Base-by-base conservation (phyloP, 2,329 filamentous ascomycete species). In the Dactylellina sp. region DNA sequence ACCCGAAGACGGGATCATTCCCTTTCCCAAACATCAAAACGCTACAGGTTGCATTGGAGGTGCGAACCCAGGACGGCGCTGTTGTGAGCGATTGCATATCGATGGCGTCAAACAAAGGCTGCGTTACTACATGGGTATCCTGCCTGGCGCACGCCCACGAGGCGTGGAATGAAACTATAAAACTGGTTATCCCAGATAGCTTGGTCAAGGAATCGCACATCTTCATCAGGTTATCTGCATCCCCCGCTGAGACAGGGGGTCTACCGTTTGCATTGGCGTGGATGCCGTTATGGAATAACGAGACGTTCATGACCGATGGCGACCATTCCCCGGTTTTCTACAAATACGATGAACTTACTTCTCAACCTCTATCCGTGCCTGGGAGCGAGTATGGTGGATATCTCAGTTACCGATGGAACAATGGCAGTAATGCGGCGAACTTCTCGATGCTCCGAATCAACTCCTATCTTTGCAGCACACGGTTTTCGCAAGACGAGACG, bases 381-480 rank as follows among this genome's bases (percentile, higher is more conserved):
- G 92, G 89, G 80, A 93, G 93, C 1, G 70, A 74, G 24, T 74
- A 74, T 24, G 70, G 70, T 25, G 94, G 93, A 12, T 99, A 99
- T 80, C 84, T 99, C 25, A 89, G 87, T 24, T 84, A 96, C 14
- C 91, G 92, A 0, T 98, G 93, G 91, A 89, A 86, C 76, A 84
- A 90, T 2, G 85, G 87, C 55, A 86, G 87, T 40, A 88, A 87
- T 76, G 85, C 90, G 77, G 86, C 89, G 79, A 85, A 88, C 50
- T 86, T 88, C 25, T 89, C 90, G 77, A 74, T 78, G 72, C 82
- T 99, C 35, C 87, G 88, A 11, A 83, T 96, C 9, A 87, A 91
- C 71, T 96, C 93, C 0, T 96, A 92, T 78, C 87, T 99, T 5
- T 97, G 93, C 84, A 98, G 95, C 82, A 99, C 95, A 0, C 88